Evolutionary conservation across 805 yeast genomes (phyloP).

Genomic region (Wickerhamomyces sydowiorum): DNA sequence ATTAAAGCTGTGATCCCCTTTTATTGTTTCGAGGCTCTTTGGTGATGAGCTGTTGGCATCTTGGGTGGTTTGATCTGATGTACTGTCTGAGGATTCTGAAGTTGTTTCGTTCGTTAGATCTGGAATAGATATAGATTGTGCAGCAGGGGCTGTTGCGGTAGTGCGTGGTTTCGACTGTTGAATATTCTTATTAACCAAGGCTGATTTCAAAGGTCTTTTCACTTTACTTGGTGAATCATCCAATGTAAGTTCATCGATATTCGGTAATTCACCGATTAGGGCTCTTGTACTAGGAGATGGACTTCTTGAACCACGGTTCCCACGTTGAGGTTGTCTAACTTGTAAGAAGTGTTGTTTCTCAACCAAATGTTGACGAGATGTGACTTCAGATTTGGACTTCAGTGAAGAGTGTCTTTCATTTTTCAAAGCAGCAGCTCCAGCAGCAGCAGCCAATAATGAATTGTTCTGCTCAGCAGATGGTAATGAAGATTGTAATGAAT

Average conservation of each 20-base stretch:
- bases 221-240: not conserved
- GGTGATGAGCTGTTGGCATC: not conserved
- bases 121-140: constrained; percentile 1
- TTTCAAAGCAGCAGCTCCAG: constrained; percentile 17
- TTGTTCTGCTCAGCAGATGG: constrained; percentile 1
- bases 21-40: not conserved
- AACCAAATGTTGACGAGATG: not conserved
- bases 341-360: constrained; percentile 1
- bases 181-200: not conserved
- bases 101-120: constrained; percentile 7
- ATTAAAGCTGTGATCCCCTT: not conserved
- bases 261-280: constrained; percentile 5
- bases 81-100: constrained; percentile 7
- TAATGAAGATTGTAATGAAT: constrained; percentile 6
- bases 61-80: not conserved
- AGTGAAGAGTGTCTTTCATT: constrained; percentile 18
- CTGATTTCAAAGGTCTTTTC: not conserved
- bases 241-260: constrained; percentile 9
- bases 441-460: constrained; percentile 15
- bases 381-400: constrained; percentile 8
- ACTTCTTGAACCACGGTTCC: constrained; percentile 7
- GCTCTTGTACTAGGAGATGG: constrained; percentile 14
- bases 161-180: not conserved
- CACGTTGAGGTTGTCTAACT: not conserved
- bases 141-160: not conserved